Percentiles rank a stretch among this genome's conserved stretches.
Conservation (phyloP, 495 filamentous ascomycete species). For the Pseudomonodictys pantanalensis region DNA sequence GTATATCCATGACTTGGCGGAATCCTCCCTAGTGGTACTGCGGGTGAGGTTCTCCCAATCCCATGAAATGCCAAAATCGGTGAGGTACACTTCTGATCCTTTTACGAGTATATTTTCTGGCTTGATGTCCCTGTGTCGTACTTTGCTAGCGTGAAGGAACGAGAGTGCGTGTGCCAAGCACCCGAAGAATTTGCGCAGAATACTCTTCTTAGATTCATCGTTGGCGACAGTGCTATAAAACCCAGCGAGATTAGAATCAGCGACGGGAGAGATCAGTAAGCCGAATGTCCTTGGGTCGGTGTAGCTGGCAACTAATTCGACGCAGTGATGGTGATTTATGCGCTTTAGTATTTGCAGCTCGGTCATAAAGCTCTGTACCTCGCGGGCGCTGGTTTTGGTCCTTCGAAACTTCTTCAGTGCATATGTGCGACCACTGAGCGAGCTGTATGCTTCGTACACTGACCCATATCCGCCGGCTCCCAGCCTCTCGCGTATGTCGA, state of each 20-base stretch:
- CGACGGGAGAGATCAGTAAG: too few species aligned
- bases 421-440: too few species aligned
- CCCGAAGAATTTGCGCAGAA: conserved; percentile 7
- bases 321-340: conserved; percentile 20
- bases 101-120: conserved; percentile 50
- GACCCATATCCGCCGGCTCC: too few species aligned
- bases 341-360: conserved; percentile 24
- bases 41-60: conserved; percentile 37
- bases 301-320: conserved; percentile 27
- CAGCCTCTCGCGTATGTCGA: too few species aligned
- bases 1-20: conserved; percentile 42
- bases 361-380: conserved; percentile 11
- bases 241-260: conserved; percentile 29
- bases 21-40: conserved; percentile 38
- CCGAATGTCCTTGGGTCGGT: conserved; percentile 23
- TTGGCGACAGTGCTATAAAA: conserved; percentile 11
- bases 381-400: conserved; percentile 4
- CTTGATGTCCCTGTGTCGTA: conserved; percentile 51
- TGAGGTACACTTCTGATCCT: conserved; percentile 38
- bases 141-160: conserved; percentile 42
- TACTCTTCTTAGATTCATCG: not conserved
- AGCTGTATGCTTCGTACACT: too few species aligned
- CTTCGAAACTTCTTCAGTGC: too few species aligned
- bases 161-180: conserved; percentile 43
- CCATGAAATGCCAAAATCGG: conserved; percentile 48